A percentile compares a stretch with the other conserved stretches of the same genome.
phyloP scores from a whole-genome alignment of 305 asterid genomes.

The Plantago coronopus region DNA sequence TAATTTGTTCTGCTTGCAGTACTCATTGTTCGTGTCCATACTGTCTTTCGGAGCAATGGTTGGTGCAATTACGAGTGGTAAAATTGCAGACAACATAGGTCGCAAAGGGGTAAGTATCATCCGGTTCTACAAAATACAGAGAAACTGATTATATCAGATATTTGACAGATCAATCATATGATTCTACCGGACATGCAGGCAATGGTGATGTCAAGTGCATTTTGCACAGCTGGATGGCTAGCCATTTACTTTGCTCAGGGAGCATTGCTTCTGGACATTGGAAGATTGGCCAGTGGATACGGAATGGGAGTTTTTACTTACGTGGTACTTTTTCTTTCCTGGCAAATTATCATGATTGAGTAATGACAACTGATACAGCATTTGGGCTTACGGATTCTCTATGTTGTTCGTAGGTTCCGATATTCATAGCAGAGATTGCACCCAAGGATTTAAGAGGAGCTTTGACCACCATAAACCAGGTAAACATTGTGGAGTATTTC shows the following conservation, averaged over 20 bases:
- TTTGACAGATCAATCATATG: neutral
- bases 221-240: conserved; percentile 77
- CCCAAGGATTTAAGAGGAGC: conserved; percentile 87
- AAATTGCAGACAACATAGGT: conserved; percentile 68
- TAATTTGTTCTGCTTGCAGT: conserved; percentile 35
- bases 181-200: conserved; percentile 47
- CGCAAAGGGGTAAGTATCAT: conserved; percentile 56
- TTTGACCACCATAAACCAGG: conserved; percentile 84
- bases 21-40: conserved; percentile 83
- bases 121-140: too few species aligned
- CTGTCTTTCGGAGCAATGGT: conserved; percentile 91
- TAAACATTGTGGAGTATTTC: conserved; percentile 19
- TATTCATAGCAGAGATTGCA: conserved; percentile 84
- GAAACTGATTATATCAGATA: too few species aligned
- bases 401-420: conserved; percentile 54
- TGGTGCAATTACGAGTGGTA: conserved; percentile 87
- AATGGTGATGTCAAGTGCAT: conserved; percentile 62
- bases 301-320: conserved; percentile 96
- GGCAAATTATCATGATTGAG: neutral
- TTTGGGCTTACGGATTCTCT: neutral
- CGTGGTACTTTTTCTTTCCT: conserved; percentile 46
- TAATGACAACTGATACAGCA: conserved; percentile 2
- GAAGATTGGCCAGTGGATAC: conserved; percentile 84
- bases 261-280: conserved; percentile 58
- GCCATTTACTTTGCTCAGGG: conserved; percentile 73